Percentiles rank a stretch among this genome's conserved stretches.
Evolutionary conservation across 768 basidiomycete species (phyloP).

Genomic region (Podaxis carcinomalis): DNA sequence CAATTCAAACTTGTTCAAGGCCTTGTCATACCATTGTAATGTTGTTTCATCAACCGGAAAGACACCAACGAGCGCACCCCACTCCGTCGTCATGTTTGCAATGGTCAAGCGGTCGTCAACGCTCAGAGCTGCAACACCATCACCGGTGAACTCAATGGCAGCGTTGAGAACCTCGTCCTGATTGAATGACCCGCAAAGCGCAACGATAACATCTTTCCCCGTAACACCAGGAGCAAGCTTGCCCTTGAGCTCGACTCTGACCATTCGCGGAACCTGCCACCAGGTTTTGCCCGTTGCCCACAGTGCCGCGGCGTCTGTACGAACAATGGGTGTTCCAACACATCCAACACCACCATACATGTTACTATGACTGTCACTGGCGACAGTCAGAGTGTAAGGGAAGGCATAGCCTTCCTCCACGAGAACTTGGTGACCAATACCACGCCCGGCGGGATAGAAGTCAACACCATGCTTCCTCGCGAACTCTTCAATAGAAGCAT

Average conservation of each 20-base stretch:
- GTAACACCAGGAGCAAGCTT: slow-evolving; percentile 84
- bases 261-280: slow-evolving; percentile 99
- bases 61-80: slow-evolving; percentile 95
- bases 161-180: slow-evolving; percentile 95
- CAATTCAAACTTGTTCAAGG: slow-evolving; percentile 68
- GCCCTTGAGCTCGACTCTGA: slow-evolving; percentile 89
- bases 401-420: slow-evolving; percentile 99
- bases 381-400: slow-evolving; percentile 92
- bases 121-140: slow-evolving; percentile 70
- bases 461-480: slow-evolving; percentile 82
- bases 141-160: slow-evolving; percentile 93
- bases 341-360: slow-evolving; percentile 99
- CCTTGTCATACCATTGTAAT: slow-evolving; percentile 79
- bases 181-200: slow-evolving; percentile 94
- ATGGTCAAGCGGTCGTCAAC: slow-evolving; percentile 96
- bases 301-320: slow-evolving; percentile 90
- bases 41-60: slow-evolving; percentile 89
- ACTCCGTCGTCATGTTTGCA: slow-evolving; percentile 99
- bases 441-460: slow-evolving; percentile 96
- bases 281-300: slow-evolving; percentile 99
- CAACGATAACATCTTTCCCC: slow-evolving; percentile 97
- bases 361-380: slow-evolving; percentile 94
- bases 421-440: slow-evolving; percentile 96
- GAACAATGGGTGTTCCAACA: slow-evolving; percentile 94
- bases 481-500: slow-evolving; percentile 87